These are phyloP conservation scores for Candida rishiriensis DNA, from an alignment of 805 yeast species.

Conservation along the genomic window DNA sequence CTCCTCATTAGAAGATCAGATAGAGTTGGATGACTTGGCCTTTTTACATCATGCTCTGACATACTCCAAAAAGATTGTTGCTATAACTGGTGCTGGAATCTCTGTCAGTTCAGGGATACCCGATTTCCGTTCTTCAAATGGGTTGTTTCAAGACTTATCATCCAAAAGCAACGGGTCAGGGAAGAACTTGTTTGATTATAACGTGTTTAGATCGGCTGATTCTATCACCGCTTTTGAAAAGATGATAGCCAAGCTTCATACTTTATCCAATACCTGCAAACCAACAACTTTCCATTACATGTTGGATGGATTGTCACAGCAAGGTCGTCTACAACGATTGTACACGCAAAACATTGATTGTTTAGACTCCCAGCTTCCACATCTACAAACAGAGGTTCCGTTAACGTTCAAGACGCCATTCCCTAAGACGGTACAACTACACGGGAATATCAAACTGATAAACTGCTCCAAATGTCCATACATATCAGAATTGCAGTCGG, in stretches of 20 bases:
- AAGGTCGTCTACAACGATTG: conserved; percentile 62
- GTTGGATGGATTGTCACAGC: conserved; percentile 53
- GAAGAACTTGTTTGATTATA: conserved; percentile 69
- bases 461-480: conserved; percentile 74
- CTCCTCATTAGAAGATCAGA: conserved; percentile 28
- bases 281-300: conserved; percentile 76
- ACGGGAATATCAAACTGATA: conserved; percentile 72
- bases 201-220: conserved; percentile 62
- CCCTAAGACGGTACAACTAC: conserved; percentile 72
- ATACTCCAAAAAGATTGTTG: conserved; percentile 54
- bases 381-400: conserved; percentile 47
- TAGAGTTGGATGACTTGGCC: conserved; percentile 38
- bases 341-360: conserved; percentile 90
- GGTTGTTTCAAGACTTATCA: conserved; percentile 59
- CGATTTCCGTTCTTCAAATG: conserved; percentile 66
- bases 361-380: conserved; percentile 56
- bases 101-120: conserved; percentile 92
- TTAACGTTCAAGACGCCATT: conserved; percentile 30
- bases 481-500: conserved; percentile 48
- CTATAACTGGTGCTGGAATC: conserved; percentile 85
- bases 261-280: conserved; percentile 46
- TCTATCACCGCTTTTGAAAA: conserved; percentile 65
- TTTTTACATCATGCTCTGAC: conserved; percentile 48
- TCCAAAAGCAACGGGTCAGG: conserved; percentile 39
- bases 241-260: conserved; percentile 61